A percentile compares a stretch with the other conserved stretches of the same genome.
These are phyloP conservation scores for Raphanus sativus DNA, from an alignment of 345 rosid species.

Conservation along the genomic window DNA sequence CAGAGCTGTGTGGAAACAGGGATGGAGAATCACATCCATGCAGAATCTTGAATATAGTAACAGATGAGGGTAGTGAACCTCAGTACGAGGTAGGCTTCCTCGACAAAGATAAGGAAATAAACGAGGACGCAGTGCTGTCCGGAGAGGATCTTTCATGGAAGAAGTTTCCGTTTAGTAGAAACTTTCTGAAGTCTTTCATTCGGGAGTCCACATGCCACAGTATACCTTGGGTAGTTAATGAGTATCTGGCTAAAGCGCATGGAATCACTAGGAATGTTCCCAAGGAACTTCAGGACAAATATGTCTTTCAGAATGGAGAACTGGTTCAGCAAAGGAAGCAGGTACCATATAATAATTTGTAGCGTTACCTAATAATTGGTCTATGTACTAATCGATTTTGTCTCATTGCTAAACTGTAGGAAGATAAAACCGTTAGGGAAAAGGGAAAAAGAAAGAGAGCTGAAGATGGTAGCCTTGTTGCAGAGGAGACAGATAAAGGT, in stretches of 20 bases:
- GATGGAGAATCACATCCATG: constrained; percentile 58
- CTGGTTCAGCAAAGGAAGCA: constrained; percentile 56
- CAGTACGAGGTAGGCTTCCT: constrained; percentile 74
- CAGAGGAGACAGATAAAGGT: constrained; percentile 41
- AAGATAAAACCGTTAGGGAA: constrained; percentile 44
- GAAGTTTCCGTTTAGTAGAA: constrained; percentile 75
- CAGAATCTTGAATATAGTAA: constrained; percentile 57
- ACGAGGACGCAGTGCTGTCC: constrained; percentile 47
- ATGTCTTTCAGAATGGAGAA: constrained; percentile 61
- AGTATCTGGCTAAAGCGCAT: constrained; percentile 63
- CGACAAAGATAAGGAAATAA: constrained; percentile 55
- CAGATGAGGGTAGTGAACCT: constrained; percentile 41
- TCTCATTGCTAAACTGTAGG: constrained; percentile 45
- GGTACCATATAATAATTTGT: too few species aligned
- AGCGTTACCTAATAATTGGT: not conserved
- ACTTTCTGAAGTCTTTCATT: constrained; percentile 78
- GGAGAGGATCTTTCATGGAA: constrained; percentile 69
- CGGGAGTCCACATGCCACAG: constrained; percentile 85
- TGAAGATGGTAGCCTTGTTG: constrained; percentile 46
- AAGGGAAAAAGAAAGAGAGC: constrained; percentile 62
- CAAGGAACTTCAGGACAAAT: constrained; percentile 53
- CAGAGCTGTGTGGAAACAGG: constrained; percentile 63
- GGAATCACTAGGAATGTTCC: constrained; percentile 67
- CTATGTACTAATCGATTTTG: constrained; percentile 6
- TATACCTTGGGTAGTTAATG: constrained; percentile 87